These are phyloP conservation scores for Lactarius hatsudake DNA, from an alignment of 768 basidiomycete species.

Conservation along the genomic window DNA sequence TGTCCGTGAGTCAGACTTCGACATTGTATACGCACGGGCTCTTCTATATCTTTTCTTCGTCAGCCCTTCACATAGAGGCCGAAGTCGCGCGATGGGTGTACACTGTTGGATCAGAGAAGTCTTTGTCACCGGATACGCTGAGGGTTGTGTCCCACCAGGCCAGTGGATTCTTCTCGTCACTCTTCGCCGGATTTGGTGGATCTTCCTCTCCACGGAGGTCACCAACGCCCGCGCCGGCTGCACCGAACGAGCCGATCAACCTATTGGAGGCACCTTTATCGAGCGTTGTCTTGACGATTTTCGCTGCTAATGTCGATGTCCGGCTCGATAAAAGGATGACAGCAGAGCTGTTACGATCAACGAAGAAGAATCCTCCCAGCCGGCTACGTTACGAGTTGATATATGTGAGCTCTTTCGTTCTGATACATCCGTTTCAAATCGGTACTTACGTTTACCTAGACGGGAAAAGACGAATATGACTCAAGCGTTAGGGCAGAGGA, in stretches of 20 bases:
- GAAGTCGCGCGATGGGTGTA: conserved; percentile 82
- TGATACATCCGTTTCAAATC: conserved; percentile 3
- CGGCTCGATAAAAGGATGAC: conserved; percentile 62
- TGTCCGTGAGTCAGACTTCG: conserved; percentile 47
- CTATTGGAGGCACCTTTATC: conserved; percentile 44
- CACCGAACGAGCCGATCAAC: conserved; percentile 31
- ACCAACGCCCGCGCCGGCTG: conserved; percentile 35
- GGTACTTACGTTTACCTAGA: conserved; percentile 42
- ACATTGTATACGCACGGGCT: conserved; percentile 7
- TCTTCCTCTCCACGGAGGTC: conserved; percentile 34
- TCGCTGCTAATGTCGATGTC: conserved; percentile 64
- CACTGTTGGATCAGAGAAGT: conserved; percentile 60
- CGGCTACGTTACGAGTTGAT: conserved; percentile 79
- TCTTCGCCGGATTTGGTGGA: conserved; percentile 38
- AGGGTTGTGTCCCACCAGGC: conserved; percentile 27
- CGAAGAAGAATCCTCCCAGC: conserved; percentile 89
- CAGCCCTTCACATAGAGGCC: conserved; percentile 75
- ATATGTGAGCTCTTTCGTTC: conserved; percentile 51
- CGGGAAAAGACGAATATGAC: conserved; percentile 79
- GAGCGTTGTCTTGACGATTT: conserved; percentile 60
- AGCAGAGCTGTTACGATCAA: conserved; percentile 79
- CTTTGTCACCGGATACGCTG: conserved; percentile 32
- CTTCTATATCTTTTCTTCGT: conserved; percentile 7
- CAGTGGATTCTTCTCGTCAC: conserved; percentile 40
- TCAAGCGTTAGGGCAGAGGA: conserved; percentile 67